A percentile compares a stretch with the other conserved stretches of the same genome.
Conservation (phyloP, 2,329 filamentous ascomycete genomes). For the Scytalidium lignicola region DNA sequence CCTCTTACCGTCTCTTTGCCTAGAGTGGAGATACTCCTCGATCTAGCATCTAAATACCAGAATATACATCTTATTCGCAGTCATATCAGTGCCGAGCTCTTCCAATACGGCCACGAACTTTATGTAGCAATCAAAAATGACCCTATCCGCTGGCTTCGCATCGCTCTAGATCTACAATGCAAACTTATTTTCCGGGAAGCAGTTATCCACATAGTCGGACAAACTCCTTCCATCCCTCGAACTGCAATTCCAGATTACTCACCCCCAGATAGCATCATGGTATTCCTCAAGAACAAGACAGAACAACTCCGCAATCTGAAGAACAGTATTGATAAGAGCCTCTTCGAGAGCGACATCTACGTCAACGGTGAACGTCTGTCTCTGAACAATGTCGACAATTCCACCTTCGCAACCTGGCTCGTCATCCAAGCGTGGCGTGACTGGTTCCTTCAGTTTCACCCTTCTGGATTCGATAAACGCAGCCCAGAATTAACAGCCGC, state of each 20-base stretch:
- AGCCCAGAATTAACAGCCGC: slow-evolving; percentile 1
- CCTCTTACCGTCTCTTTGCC: slow-evolving; percentile 9
- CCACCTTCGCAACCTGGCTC: slow-evolving; percentile 18
- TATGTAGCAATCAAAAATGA: slow-evolving; percentile 12
- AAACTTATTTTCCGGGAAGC: slow-evolving; percentile 19
- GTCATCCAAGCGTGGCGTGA: slow-evolving; percentile 19
- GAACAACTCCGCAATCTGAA: slow-evolving; percentile 8
- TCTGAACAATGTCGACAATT: slow-evolving; percentile 6
- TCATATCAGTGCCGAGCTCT: slow-evolving; percentile 7
- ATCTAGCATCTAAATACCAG: slow-evolving; percentile 6
- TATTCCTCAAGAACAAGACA: slow-evolving; percentile 11
- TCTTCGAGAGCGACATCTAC: slow-evolving; percentile 11
- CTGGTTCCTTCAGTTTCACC: slow-evolving; percentile 14
- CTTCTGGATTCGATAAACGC: background rate
- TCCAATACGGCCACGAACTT: slow-evolving; percentile 11
- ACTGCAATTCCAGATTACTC: background rate
- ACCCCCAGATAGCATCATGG: background rate
- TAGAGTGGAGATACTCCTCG: slow-evolving; percentile 10
- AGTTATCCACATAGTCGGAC: slow-evolving; percentile 19
- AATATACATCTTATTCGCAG: slow-evolving; percentile 6
- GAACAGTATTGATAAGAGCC: slow-evolving; percentile 3
- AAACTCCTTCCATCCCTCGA: slow-evolving; percentile 13
- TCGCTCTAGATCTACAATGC: slow-evolving; percentile 11
- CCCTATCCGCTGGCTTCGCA: slow-evolving; percentile 15
- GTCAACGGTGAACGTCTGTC: slow-evolving; percentile 3